Evolutionary conservation across 2,329 filamentous ascomycete species (phyloP), one percentile per base, ranked within the genome.

Genomic region (Fusarium chuoi): DNA sequence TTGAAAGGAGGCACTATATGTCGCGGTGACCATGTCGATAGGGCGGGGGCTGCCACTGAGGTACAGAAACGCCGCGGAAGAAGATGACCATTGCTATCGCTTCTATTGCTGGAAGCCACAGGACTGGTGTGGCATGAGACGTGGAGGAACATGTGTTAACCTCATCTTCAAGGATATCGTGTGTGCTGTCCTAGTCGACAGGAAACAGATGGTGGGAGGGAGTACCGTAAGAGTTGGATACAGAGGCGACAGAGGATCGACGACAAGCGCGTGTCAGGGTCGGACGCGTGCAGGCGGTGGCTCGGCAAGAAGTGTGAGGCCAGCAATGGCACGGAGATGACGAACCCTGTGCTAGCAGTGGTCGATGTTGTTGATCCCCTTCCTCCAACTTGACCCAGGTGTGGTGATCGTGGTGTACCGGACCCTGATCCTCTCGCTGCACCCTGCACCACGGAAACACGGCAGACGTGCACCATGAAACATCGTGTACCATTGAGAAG

Each of bases 101-200:
- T 17, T n/a, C 8, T 24, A 24, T 18, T 8, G 42, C 11, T 26
- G 7, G 17, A 12, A 26, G 42, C n/a, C 11, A 45, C 15, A 45
- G 42, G 17, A 18, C 2, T 13, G 7, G 10, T 5, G 41, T 18
- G 6, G 15, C n/a, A 44, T 11, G 5, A 44, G 15, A n/a, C n/a
- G 2, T 13, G 42, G n/a, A 12, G n/a, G n/a, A 0, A 44, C 18
- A 17, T 12, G 6, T 5, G 7, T 7, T 17, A 26, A 18, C 11
- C 15, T 13, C 11, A 0, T 26, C 17, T 12, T 13, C 6, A 24
- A 3, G 11, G 7, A 18, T 20, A 15, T 8, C 3, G 42, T 1
- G 7, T 24, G 24, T 9, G 26, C 17, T 26, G 17, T 26, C 5
- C 17, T 26, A 13, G 7, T 6, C 11, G 5, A 11, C 7, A 9